Evolutionary conservation across 306 rosid species (phyloP).

Genomic region (Gynostemma pentaphyllum): DNA sequence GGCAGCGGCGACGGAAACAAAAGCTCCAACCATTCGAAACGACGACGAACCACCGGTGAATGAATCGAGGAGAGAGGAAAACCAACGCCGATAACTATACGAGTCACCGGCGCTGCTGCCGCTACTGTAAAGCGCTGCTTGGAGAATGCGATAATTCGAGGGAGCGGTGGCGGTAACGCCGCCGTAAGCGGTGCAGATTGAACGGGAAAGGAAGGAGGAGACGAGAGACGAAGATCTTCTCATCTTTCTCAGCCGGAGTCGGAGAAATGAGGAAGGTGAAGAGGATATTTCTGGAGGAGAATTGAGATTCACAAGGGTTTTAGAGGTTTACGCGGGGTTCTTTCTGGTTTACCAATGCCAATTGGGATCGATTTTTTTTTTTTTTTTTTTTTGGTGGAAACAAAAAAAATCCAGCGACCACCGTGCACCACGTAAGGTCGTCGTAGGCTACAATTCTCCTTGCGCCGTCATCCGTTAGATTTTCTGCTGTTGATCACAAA

Average conservation of each 20-base stretch:
- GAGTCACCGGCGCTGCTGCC: slow-evolving; percentile 15
- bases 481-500: no score
- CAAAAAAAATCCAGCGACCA: no score
- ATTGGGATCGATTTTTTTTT: background rate
- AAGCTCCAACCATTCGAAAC: slow-evolving; percentile 45
- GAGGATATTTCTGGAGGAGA: slow-evolving; percentile 10
- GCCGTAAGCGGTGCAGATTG: slow-evolving; percentile 38
- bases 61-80: slow-evolving; percentile 23
- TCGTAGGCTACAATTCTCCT: no score
- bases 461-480: no score
- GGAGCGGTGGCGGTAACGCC: slow-evolving; percentile 12
- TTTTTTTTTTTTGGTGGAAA: no score
- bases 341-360: background rate
- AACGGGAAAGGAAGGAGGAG: slow-evolving; percentile 32
- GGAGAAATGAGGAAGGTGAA: background rate
- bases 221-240: slow-evolving; percentile 45
- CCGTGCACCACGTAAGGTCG: no score
- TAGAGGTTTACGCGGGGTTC: slow-evolving; percentile 18
- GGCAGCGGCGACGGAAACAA: slow-evolving; percentile 24
- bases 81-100: slow-evolving; percentile 23
- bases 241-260: slow-evolving; percentile 27
- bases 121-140: slow-evolving; percentile 34
- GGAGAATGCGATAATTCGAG: slow-evolving; percentile 34
- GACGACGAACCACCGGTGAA: slow-evolving; percentile 19
- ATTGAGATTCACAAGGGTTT: background rate